Base-by-base conservation (phyloP, 2,329 filamentous ascomycete genomes). In the Elsinoe arachidis region DNA sequence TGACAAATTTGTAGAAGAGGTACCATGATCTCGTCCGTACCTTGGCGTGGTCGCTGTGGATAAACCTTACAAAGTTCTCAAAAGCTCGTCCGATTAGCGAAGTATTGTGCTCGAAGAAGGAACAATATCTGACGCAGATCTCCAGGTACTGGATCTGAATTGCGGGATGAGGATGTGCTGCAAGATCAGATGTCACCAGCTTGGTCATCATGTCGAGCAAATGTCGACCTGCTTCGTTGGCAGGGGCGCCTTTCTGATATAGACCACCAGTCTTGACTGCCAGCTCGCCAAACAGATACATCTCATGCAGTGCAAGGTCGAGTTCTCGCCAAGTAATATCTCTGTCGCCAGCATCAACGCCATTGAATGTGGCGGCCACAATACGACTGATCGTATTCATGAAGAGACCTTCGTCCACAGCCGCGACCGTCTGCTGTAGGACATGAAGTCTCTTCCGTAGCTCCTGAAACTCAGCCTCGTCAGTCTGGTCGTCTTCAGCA, bases 141-240 rank as follows among this genome's bases (percentile, higher is more conserved):
- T 99, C 93, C 91, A 99, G 96, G 68, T 95, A 99, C 73, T 96
- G 90, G 19, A 99, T 78, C 62, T 96, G 83, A 54, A 96, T 91
- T 14, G 91, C 90, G 1, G 93, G 92, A 69, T 97, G 93, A 14
- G 86, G 84, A 71, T 92, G 95, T 43, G 80, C 86, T 59, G 89
- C 86, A 63, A 96, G 87, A 63, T 88, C 90, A 63, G 90, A 95
- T 70, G 93, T 86, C 56, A 97, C 87, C 88, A 99, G 92, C 74
- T 89, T 91, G 65, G 83, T 80, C 88, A 99, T 95, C 88, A 99
- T 95, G 60, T 85, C 85, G 59, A 91, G 82, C 58, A 99, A 78
- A 62, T 88, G 84, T 70, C 92, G 87, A 5, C 89, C 85, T 49
- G 91, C 90, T 43, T 85, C 79, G 56, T 83, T 86, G 14, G 87